These are phyloP conservation scores for Aegilops tauschii DNA, from an alignment of 176 grass and related monocot species.

Conservation along the genomic window DNA sequence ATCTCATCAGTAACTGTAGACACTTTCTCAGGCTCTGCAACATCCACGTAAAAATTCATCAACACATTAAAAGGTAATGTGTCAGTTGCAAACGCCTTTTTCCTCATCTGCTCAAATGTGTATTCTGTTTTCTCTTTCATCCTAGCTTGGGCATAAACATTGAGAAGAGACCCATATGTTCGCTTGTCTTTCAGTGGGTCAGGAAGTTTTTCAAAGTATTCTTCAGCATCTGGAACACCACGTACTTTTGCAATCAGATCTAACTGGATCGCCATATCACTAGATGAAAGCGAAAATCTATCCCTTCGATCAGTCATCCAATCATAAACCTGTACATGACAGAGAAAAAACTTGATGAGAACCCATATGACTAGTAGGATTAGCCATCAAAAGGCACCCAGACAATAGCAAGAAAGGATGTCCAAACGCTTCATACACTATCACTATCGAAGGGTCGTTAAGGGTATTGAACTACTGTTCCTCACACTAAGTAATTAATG, in stretches of 20 bases:
- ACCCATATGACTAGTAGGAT: neutral
- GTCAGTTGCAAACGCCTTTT: slow-evolving; percentile 63
- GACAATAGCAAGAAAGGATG: neutral
- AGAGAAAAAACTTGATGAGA: slow-evolving; percentile 5
- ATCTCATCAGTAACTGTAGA: slow-evolving; percentile 59
- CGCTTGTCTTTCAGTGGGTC: slow-evolving; percentile 75
- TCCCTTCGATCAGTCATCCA: slow-evolving; percentile 72
- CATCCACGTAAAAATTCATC: slow-evolving; percentile 86
- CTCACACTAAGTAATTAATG: neutral
- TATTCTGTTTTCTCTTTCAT: slow-evolving; percentile 75
- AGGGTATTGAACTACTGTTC: neutral
- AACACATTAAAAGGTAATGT: slow-evolving; percentile 82
- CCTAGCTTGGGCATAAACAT: slow-evolving; percentile 75
- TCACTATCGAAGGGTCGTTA: neutral
- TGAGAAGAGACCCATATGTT: slow-evolving; percentile 80
- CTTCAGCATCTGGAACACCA: slow-evolving; percentile 62
- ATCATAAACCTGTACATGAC: slow-evolving; percentile 57
- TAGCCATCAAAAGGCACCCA: slow-evolving; percentile 18
- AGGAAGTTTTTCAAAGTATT: slow-evolving; percentile 67
- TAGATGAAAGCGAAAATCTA: slow-evolving; percentile 55
- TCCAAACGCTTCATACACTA: slow-evolving; percentile 12
- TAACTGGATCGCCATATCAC: slow-evolving; percentile 86
- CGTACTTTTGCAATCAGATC: slow-evolving; percentile 79
- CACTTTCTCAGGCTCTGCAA: slow-evolving; percentile 55
- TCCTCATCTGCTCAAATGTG: slow-evolving; percentile 61